Conservation (phyloP, 805 yeast genomes). For the Nakazawaea wickerhamii region DNA sequence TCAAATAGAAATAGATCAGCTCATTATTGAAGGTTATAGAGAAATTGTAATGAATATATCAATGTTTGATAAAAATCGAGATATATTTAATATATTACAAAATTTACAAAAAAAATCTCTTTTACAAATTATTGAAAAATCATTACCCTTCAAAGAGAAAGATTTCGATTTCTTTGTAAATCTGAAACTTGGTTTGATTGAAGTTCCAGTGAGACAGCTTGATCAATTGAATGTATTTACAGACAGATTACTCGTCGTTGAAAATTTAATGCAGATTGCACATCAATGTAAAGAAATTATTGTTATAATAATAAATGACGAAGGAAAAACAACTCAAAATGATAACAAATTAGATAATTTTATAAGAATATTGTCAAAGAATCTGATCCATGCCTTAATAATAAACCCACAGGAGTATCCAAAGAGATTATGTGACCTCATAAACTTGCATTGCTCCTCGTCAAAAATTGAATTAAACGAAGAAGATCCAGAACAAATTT, state of each 20-base stretch:
- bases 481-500: background rate
- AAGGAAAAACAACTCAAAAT: background rate
- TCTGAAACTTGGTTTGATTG: background rate
- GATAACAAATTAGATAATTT: background rate
- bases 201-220: background rate
- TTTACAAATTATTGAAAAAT: background rate
- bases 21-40: background rate
- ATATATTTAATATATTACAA: background rate
- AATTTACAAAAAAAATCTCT: background rate
- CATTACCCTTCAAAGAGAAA: background rate
- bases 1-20: background rate
- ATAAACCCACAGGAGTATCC: background rate
- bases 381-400: background rate
- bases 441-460: background rate
- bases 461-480: background rate
- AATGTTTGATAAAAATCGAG: background rate
- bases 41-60: constrained; percentile 1
- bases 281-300: background rate
- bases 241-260: background rate
- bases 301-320: background rate
- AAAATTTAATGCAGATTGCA: background rate
- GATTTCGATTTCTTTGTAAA: background rate
- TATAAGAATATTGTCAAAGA: background rate
- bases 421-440: background rate
- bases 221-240: background rate